Evolutionary conservation across 2,329 filamentous ascomycete genomes (phyloP).

Genomic region (Fusarium bulbicola): DNA sequence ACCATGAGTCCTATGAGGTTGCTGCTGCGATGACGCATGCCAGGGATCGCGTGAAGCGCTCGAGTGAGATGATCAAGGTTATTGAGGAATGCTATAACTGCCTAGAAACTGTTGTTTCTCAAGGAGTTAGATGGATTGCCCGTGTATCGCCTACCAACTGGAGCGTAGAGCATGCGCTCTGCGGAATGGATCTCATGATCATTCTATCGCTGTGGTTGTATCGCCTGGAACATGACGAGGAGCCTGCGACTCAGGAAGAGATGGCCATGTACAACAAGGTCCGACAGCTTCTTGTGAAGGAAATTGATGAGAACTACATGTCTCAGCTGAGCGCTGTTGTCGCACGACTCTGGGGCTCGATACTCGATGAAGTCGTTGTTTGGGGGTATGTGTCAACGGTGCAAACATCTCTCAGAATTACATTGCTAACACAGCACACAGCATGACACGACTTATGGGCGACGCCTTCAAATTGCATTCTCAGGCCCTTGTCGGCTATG

Average conservation of each 20-base stretch:
- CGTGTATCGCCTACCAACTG: conserved; percentile 97
- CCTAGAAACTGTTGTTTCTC: conserved; percentile 92
- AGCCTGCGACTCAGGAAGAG: conserved; percentile 86
- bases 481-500: conserved; percentile 92
- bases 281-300: conserved; percentile 88
- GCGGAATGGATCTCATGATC: conserved; percentile 96
- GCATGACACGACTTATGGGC: conserved; percentile 94
- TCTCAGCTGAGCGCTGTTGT: conserved; percentile 94
- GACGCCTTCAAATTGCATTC: conserved; percentile 98
- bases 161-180: conserved; percentile 98
- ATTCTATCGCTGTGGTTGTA: conserved; percentile 98
- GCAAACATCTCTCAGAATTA: neutral
- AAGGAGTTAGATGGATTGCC: conserved; percentile 98
- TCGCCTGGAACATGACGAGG: conserved; percentile 98
- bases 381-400: conserved; percentile 82
- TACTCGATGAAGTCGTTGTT: conserved; percentile 98
- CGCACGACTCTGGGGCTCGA: conserved; percentile 93
- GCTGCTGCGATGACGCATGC: conserved; percentile 96
- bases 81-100: conserved; percentile 98
- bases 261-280: conserved; percentile 92
- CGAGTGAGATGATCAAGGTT: conserved; percentile 97
- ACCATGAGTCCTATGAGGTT: conserved; percentile 97
- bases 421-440: conserved; percentile 49
- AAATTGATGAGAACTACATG: conserved; percentile 82
- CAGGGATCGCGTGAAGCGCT: conserved; percentile 92